A percentile compares a stretch with the other conserved stretches of the same genome.
These are phyloP conservation scores for Boletus rex-veris DNA, from an alignment of 768 basidiomycete genomes.

Conservation along the genomic window DNA sequence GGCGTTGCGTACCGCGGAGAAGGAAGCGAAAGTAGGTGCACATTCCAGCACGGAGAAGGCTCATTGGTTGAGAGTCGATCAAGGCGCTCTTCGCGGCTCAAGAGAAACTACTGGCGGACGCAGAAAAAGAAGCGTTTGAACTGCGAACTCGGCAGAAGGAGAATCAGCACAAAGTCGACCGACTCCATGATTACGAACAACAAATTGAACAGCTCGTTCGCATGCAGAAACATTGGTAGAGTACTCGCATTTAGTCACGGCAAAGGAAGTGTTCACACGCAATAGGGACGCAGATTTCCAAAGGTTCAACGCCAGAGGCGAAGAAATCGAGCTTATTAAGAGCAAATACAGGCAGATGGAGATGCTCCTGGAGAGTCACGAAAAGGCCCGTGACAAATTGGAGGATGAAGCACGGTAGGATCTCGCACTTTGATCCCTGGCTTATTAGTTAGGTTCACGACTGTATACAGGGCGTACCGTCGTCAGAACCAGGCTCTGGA, in stretches of 20 bases:
- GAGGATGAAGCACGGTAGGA: constrained; percentile 59
- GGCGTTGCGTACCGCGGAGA: constrained; percentile 62
- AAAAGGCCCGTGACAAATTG: constrained; percentile 49
- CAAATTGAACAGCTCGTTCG: constrained; percentile 80
- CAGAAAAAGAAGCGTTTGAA: constrained; percentile 63
- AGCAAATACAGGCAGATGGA: constrained; percentile 65
- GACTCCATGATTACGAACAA: constrained; percentile 80
- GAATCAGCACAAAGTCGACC: constrained; percentile 75
- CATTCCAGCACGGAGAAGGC: not conserved
- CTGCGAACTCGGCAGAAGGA: constrained; percentile 76
- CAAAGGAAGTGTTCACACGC: constrained; percentile 9
- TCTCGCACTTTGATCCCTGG: not conserved
- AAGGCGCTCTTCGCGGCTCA: constrained; percentile 70
- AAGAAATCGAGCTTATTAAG: constrained; percentile 53
- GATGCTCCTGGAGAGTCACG: constrained; percentile 56
- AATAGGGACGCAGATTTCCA: constrained; percentile 72
- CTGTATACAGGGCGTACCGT: constrained; percentile 44
- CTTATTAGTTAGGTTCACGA: not conserved
- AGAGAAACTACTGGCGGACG: constrained; percentile 64
- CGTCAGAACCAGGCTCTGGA: constrained; percentile 63
- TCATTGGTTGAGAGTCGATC: not conserved
- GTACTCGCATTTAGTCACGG: not conserved
- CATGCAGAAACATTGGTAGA: constrained; percentile 76
- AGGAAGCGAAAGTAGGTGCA: constrained; percentile 57
- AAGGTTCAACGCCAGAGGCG: constrained; percentile 62